Evolutionary conservation across 2,329 filamentous ascomycete species (phyloP), one percentile per base, ranked within the genome.

Genomic region (Emergomyces africanus): DNA sequence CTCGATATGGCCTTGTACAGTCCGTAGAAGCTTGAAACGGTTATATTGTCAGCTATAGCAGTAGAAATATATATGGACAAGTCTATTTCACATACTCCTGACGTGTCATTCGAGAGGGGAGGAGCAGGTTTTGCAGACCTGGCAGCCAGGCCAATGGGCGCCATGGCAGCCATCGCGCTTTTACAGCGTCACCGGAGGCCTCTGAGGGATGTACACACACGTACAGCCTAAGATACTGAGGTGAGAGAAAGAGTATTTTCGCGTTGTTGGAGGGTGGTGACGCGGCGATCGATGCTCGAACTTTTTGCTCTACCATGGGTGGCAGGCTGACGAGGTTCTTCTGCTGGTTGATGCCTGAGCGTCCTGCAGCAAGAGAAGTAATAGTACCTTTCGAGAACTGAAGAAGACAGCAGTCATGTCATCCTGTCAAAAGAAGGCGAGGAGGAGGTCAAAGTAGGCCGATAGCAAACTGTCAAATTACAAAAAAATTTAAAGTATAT

Each of bases 1-100:
- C 65, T 84, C 79, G 51, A 88, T 78, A 69, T 87, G 83, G 51
- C 74, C 70, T 65, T 78, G 75, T 20, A 78, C 67, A 5, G 73
- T 77, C 61, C 73, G 64, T 30, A 75, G 65, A 39, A 77, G 70
- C 72, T 75, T 57, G 20, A 51, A 57, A n/a, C 2, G 23, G 12
- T 39, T 14, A 37, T 28, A 48, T 55, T 55, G 46, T 49, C 12
- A 50, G 35, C 8, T n/a, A 25, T 46, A 5, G 14, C 23, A 49
- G 41, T 10, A 33, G 3, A 53, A 60, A 41, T 30, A 51, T 55
- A 25, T 54, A n/a, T n/a, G n/a, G 25, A 33, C 33, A 37, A 49
- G n/a, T n/a, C n/a, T 49, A 41, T 54, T 41, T n/a, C n/a, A 60
- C 37, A n/a, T 54, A 58, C 57, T 30, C 57, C 48, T 58, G 57